Evolutionary conservation across 495 filamentous ascomycete genomes (phyloP).

Genomic region (Xylaria castorea): DNA sequence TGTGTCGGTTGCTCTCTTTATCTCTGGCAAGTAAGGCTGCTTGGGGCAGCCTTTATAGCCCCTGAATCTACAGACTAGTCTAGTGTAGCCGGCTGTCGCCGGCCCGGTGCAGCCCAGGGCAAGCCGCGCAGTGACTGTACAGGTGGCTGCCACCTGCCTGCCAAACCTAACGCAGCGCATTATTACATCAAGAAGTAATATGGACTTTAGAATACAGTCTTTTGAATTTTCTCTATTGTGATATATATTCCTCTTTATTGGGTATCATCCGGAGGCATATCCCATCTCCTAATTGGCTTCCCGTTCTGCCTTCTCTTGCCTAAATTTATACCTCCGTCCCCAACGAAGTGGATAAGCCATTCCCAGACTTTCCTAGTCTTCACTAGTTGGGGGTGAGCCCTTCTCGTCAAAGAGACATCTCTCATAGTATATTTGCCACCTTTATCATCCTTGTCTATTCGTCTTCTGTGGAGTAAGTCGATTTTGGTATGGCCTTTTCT

Average conservation of each 20-base stretch:
- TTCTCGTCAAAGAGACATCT: slow-evolving; percentile 44
- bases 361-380: slow-evolving; percentile 73
- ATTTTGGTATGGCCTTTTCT: slow-evolving; percentile 73
- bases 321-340: slow-evolving; percentile 36
- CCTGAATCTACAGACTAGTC: too few species aligned
- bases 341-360: slow-evolving; percentile 80
- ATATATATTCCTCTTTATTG: slow-evolving; percentile 14
- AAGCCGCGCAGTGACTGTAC: too few species aligned
- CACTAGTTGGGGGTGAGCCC: slow-evolving; percentile 57
- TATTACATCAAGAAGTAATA: neutral
- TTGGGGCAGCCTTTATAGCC: too few species aligned
- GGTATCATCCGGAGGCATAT: slow-evolving; percentile 40
- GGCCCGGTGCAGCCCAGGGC: too few species aligned
- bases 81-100: too few species aligned
- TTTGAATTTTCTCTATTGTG: neutral
- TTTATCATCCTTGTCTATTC: slow-evolving; percentile 48
- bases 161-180: too few species aligned
- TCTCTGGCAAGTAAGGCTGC: too few species aligned
- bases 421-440: slow-evolving; percentile 51
- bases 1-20: too few species aligned
- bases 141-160: too few species aligned
- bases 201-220: neutral
- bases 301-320: slow-evolving; percentile 38
- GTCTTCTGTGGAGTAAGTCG: slow-evolving; percentile 66
- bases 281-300: slow-evolving; percentile 36